Conservation (phyloP, 2,329 filamentous ascomycete species). For the Fusarium marasasianum region DNA sequence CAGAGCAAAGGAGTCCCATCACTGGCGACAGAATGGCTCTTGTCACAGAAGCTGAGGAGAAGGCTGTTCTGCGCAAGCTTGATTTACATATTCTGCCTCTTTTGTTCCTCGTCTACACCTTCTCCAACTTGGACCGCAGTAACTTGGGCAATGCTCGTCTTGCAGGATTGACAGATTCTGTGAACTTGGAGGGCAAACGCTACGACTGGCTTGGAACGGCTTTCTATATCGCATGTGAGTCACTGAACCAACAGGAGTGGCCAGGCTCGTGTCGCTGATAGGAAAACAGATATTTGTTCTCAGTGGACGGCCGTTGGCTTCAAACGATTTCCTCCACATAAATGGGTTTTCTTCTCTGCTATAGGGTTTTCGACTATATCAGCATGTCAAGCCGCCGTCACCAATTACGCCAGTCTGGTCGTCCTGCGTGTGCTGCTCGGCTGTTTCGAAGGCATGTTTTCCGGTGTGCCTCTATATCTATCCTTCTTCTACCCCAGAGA, state of each 20-base stretch:
- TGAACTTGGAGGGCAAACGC: neutral
- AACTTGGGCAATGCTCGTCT: neutral
- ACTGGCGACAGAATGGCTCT: neutral
- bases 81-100: neutral
- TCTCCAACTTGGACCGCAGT: neutral
- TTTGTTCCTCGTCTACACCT: neutral
- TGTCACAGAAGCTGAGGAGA: neutral
- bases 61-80: neutral
- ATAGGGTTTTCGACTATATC: neutral
- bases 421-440: neutral
- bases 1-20: neutral
- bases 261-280: neutral
- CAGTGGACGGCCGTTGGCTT: neutral
- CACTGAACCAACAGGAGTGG: no score
- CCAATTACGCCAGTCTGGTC: neutral
- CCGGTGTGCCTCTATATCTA: neutral
- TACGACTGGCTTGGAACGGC: neutral
- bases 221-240: neutral
- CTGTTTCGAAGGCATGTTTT: neutral
- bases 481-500: neutral
- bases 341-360: neutral
- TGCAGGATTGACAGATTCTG: neutral
- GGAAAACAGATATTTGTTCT: neutral
- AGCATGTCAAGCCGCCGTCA: neutral
- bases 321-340: neutral